Base-by-base conservation (phyloP, 257 asterid genomes). In the Solanum bukasovii region DNA sequence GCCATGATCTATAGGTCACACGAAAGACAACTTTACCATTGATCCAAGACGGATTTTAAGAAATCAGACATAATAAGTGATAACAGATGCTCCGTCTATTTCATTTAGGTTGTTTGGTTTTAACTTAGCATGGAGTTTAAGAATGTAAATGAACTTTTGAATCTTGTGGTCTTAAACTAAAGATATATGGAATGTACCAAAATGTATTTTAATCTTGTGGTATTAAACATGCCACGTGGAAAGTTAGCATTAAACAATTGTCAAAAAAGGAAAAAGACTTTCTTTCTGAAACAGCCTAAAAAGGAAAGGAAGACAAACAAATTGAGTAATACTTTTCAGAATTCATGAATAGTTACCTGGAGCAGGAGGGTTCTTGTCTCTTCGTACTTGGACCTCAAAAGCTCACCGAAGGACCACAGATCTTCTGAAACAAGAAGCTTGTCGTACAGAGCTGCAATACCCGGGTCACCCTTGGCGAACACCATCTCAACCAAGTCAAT, bases 391-490 rank as follows among this genome's bases (percentile, higher is more conserved):
- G 88, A 33, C 88, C 95, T 90, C 92, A 93, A 75, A 65, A n/a
- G 90, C 83, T 87, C 87, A 14, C 95, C 95, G 11, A 93, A 91
- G 40, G 91, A 65, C 92, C 91, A 87, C 65, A 92, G 52, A 33
- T 93, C 94, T 83, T 91, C 88, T 7, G 95, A 92, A 42, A 93
- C 95, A 6, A 93, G 92, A 87, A 93, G 94, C 88, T 90, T 91
- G 82, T 93, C 95, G 9, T 90, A 91, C 68, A 91, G 42, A 11
- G 93, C 89, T 40, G 95, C 95, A 20, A 93, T 93, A 11, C 91
- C 94, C 0, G 94, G 93, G 73, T 93, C 90, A 35, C 94, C 95
- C 92, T 93, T 93, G n/a, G 94, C 95, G 4, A 93, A 91, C 79
- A 93, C 95, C 95, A 93, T 93, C 85, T 93, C 95, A 46, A 93